Percentiles rank a stretch among this genome's conserved stretches.
Evolutionary conservation across 2,329 filamentous ascomycete genomes (phyloP).

Genomic region (Phaeosphaeriaceae sp.): DNA sequence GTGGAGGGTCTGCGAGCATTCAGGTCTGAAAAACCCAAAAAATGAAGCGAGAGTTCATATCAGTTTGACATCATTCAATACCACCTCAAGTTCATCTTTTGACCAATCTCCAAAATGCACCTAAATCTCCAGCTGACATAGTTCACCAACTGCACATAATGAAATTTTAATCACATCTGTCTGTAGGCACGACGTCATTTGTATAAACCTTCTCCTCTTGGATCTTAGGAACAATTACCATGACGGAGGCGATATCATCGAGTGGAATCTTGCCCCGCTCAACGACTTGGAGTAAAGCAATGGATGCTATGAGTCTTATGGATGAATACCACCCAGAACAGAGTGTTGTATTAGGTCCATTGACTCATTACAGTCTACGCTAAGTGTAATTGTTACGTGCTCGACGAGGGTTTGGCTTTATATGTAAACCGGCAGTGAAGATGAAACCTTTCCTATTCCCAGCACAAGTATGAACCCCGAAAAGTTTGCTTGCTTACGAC

Average conservation of each 20-base stretch:
- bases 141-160: no score
- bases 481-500: no score
- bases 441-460: no score
- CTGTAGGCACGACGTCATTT: conserved; percentile 41
- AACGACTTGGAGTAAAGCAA: conserved; percentile 45
- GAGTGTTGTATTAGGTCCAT: conserved; percentile 64
- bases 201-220: conserved; percentile 51
- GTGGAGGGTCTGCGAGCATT: no score
- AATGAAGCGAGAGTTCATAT: no score
- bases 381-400: conserved; percentile 51
- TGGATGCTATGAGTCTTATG: conserved; percentile 49
- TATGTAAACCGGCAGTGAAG: conserved; percentile 54
- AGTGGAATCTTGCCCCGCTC: conserved; percentile 46
- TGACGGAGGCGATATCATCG: conserved; percentile 42
- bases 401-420: conserved; percentile 51
- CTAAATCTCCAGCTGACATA: no score
- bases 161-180: no score
- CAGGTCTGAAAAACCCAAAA: no score
- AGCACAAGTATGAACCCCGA: no score
- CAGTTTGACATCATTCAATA: no score
- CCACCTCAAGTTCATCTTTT: no score
- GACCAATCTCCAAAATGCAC: no score
- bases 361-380: conserved; percentile 51
- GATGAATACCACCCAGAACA: conserved; percentile 66
- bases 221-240: conserved; percentile 45